Evolutionary conservation across 1,284 basidiomycete species (phyloP).

Genomic region (Ustilago xerochloae): DNA sequence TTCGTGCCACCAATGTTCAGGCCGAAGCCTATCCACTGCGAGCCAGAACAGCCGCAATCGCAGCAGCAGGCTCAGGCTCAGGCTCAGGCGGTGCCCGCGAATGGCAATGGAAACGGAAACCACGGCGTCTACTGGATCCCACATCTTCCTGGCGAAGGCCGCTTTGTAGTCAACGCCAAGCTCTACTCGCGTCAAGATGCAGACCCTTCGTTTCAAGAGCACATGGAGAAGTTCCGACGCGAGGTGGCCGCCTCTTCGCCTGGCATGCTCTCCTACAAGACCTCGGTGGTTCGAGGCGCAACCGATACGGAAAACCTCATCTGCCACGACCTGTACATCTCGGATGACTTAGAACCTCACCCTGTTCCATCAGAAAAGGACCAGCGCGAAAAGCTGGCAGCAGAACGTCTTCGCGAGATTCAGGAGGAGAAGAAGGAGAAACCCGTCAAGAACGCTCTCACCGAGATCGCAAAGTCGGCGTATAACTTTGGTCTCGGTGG

Average conservation of each 20-base stretch:
- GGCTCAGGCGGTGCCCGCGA: background rate
- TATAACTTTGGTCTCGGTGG: slow-evolving; percentile 93
- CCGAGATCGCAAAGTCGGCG: slow-evolving; percentile 64
- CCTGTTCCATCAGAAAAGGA: slow-evolving; percentile 29
- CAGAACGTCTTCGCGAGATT: slow-evolving; percentile 33
- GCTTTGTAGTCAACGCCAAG: slow-evolving; percentile 61
- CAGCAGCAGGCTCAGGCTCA: slow-evolving; percentile 10
- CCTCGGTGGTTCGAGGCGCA: slow-evolving; percentile 53
- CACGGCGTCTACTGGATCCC: slow-evolving; percentile 53
- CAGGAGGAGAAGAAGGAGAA: slow-evolving; percentile 38
- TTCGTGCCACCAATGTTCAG: slow-evolving; percentile 49
- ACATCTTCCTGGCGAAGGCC: slow-evolving; percentile 61
- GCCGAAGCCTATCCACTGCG: slow-evolving; percentile 49
- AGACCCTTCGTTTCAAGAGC: slow-evolving; percentile 55
- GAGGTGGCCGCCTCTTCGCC: slow-evolving; percentile 60
- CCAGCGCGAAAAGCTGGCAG: slow-evolving; percentile 16
- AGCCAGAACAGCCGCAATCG: slow-evolving; percentile 30
- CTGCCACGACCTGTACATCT: slow-evolving; percentile 62
- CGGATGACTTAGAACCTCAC: slow-evolving; percentile 62
- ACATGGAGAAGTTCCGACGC: slow-evolving; percentile 57
- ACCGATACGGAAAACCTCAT: slow-evolving; percentile 57
- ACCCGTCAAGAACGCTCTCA: slow-evolving; percentile 38
- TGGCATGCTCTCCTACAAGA: slow-evolving; percentile 62
- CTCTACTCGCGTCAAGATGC: slow-evolving; percentile 59
- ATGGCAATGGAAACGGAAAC: slow-evolving; percentile 27